Evolutionary conservation across 2,329 filamentous ascomycete species (phyloP), one percentile per base, ranked within the genome.

Genomic region (Aspergillus glaucus): DNA sequence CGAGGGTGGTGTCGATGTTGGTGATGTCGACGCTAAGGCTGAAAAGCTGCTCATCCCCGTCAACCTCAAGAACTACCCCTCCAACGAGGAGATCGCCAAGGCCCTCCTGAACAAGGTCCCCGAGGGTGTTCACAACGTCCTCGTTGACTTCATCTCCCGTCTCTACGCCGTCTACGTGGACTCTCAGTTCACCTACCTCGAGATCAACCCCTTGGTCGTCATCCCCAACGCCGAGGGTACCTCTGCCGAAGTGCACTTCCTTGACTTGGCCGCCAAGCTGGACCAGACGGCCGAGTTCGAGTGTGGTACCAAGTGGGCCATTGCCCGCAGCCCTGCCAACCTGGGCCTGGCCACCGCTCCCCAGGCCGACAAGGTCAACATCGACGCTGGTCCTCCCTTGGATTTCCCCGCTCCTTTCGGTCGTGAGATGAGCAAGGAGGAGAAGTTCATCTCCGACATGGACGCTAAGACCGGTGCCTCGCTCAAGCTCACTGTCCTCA

Each of bases 111-210:
- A 85, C 75, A 93, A 98, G 75, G 90, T 98, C 43, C 93, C 93
- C 64, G 78, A 88, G 77, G 92, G 92, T 70, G 81, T 98, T 46
- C 93, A 98, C 83, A 96, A 95, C 68, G 93, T 98, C 67, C 84
- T 98, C 52, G 88, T 98, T 55, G 93, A 98, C 81, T 98, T 98
- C 82, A 98, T 98, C 78, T 89, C 89, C 66, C 86, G 93, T 64
- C 81, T 98, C 60, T 98, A 98, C 71, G 93, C 92, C 63, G 93
- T 98, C 77, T 98, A 97, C 68, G 93, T 97, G 58, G 93, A 98
- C 80, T 95, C 88, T 84, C 93, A 98, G 76, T 98, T 98, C 83
- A 97, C 93, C 67, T 98, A 98, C 79, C 89, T 98, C 63, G 93
- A 98, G 77, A 98, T 98, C 81, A 98, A 98, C 84, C 93, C 93